These are phyloP conservation scores for Akanthomyces uredinophilus DNA, from an alignment of 2,329 filamentous ascomycete genomes.

Conservation along the genomic window DNA sequence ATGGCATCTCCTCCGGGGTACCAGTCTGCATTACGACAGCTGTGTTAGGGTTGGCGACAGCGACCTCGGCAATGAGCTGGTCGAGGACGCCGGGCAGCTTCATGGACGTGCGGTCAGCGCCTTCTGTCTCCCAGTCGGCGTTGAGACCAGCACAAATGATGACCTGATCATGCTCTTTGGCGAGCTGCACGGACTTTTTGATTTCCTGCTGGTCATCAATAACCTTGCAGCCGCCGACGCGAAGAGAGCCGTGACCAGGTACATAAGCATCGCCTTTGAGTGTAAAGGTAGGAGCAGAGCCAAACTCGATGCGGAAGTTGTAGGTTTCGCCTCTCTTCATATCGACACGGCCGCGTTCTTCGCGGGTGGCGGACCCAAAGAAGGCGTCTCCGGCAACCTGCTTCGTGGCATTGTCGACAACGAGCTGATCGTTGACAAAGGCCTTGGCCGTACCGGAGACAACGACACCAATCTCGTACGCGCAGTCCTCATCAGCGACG, in stretches of 20 bases:
- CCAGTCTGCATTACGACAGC: constrained; percentile 74
- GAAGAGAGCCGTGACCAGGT: constrained; percentile 55
- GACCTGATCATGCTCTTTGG: constrained; percentile 68
- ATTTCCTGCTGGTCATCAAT: constrained; percentile 57
- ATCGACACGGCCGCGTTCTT: constrained; percentile 54
- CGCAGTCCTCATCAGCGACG: constrained; percentile 53
- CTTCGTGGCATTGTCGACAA: constrained; percentile 62
- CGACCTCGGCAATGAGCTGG: constrained; percentile 60
- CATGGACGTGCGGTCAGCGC: constrained; percentile 71
- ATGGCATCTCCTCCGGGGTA: constrained; percentile 69
- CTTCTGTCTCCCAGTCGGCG: constrained; percentile 76
- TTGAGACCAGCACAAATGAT: constrained; percentile 75
- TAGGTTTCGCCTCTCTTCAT: constrained; percentile 57
- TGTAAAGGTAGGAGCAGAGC: constrained; percentile 53
- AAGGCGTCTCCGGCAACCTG: constrained; percentile 59
- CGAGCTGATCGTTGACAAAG: constrained; percentile 55
- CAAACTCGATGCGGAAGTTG: constrained; percentile 54
- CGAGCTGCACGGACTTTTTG: constrained; percentile 60
- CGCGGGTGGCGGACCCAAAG: constrained; percentile 58
- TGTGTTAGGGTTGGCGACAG: constrained; percentile 62
- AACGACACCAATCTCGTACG: constrained; percentile 61
- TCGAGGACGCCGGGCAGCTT: constrained; percentile 70
- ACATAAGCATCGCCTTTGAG: constrained; percentile 45
- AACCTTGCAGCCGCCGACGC: constrained; percentile 56
- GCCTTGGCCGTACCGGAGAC: constrained; percentile 63